Percentiles rank a stretch among this genome's conserved stretches.
Evolutionary conservation across 179 eudicot genomes (phyloP).

Genomic region (Beta lomatogona): DNA sequence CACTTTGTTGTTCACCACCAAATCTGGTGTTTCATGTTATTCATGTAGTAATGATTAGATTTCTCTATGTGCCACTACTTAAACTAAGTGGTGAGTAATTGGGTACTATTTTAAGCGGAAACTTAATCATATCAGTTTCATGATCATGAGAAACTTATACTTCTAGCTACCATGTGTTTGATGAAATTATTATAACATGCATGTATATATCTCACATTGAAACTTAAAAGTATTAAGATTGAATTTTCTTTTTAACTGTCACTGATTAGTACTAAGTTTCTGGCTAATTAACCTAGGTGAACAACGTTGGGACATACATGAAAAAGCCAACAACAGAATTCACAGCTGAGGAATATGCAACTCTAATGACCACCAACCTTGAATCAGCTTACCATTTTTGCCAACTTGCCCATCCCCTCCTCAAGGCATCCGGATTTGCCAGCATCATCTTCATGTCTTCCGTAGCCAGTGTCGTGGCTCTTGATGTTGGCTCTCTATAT

Average conservation of each 20-base stretch:
- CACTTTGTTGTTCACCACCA: no score
- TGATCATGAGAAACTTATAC: no score
- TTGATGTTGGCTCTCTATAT: conserved; percentile 19
- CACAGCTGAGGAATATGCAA: conserved; percentile 49
- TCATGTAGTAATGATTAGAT: no score
- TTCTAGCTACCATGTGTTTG: no score
- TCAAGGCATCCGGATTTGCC: conserved; percentile 62
- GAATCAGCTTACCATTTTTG: conserved; percentile 64
- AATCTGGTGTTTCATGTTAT: no score
- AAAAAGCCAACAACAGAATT: conserved; percentile 44
- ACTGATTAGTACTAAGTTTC: background rate
- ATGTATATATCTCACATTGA: no score
- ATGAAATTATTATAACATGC: no score
- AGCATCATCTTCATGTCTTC: conserved; percentile 67
- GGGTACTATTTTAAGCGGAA: no score
- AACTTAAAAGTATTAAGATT: background rate
- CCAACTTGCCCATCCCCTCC: conserved; percentile 67
- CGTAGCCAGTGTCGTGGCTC: conserved; percentile 41
- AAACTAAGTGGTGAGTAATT: no score
- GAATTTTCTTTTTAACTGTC: no score
- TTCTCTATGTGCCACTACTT: no score
- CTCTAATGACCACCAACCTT: conserved; percentile 51
- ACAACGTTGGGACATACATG: conserved; percentile 23
- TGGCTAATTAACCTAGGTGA: background rate
- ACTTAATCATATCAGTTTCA: no score